These are phyloP conservation scores for Alternaria sp. DNA, from an alignment of 2,329 filamentous ascomycete species.

Conservation along the genomic window DNA sequence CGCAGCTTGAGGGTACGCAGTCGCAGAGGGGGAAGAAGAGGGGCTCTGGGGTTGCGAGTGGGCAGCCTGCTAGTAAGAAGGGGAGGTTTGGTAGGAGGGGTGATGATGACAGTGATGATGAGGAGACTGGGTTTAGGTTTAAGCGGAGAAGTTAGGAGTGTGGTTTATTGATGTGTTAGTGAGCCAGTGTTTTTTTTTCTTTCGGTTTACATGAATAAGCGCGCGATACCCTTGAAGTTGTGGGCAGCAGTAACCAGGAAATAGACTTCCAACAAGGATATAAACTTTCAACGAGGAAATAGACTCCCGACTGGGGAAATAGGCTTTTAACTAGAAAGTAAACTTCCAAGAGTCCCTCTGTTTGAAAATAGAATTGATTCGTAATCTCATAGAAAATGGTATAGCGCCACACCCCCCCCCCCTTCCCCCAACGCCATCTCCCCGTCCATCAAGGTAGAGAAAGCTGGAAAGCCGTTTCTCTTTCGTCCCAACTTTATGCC, in stretches of 20 bases:
- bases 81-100: constrained; percentile 35
- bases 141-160: constrained; percentile 42
- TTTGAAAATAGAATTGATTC: constrained; percentile 9
- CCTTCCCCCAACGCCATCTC: constrained; percentile 11
- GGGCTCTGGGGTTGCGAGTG: constrained; percentile 31
- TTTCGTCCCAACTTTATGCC: not conserved
- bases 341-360: not conserved
- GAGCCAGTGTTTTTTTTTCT: not conserved
- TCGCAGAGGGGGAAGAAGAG: constrained; percentile 44
- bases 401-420: too few relatives aligned
- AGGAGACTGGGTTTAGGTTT: constrained; percentile 65
- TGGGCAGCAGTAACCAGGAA: not conserved
- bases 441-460: constrained; percentile 1
- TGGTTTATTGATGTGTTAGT: not conserved
- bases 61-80: constrained; percentile 43
- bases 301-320: not conserved
- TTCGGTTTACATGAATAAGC: not conserved
- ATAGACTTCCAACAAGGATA: not conserved
- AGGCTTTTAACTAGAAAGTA: not conserved
- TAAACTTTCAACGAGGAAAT: not conserved
- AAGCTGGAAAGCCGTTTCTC: constrained; percentile 5
- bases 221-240: constrained; percentile 14
- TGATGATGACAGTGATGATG: constrained; percentile 65
- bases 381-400: constrained; percentile 11
- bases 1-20: constrained; percentile 44